phyloP scores from a whole-genome alignment of 192 early-diverging fungal genomes.

The Mortierella hygrophila region DNA sequence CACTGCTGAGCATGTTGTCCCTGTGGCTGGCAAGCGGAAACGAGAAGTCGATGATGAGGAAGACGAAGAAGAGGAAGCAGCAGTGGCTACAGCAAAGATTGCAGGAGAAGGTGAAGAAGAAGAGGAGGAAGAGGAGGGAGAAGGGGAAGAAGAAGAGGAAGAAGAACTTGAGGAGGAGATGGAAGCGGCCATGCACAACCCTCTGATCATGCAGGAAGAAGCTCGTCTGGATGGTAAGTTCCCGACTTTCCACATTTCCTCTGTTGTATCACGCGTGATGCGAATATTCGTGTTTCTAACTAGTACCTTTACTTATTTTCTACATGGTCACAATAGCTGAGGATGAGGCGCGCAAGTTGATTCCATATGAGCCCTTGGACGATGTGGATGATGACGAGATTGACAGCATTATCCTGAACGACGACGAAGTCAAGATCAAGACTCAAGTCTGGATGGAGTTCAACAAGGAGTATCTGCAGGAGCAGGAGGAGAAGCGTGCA shows the following conservation, averaged over 20 bases:
- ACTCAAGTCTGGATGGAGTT: slow-evolving; percentile 88
- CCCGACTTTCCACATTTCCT: neutral
- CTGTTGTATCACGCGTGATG: neutral
- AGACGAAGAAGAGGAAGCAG: neutral
- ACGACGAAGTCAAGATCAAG: slow-evolving; percentile 85
- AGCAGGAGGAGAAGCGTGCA: slow-evolving; percentile 54
- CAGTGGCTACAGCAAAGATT: neutral
- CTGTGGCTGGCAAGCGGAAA: neutral
- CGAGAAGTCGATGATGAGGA: neutral
- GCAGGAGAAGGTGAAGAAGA: slow-evolving; percentile 30
- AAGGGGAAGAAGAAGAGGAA: slow-evolving; percentile 49
- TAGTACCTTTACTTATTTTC: neutral
- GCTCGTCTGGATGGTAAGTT: slow-evolving; percentile 53
- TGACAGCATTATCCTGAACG: slow-evolving; percentile 72
- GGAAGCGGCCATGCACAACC: slow-evolving; percentile 42
- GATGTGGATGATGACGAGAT: slow-evolving; percentile 86
- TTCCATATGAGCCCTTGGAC: slow-evolving; percentile 57
- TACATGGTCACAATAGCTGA: slow-evolving; percentile 9
- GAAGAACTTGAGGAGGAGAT: slow-evolving; percentile 59
- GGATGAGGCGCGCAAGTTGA: slow-evolving; percentile 32
- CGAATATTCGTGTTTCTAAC: neutral
- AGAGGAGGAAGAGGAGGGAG: slow-evolving; percentile 42
- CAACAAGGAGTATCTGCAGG: slow-evolving; percentile 87
- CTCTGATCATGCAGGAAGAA: slow-evolving; percentile 42
- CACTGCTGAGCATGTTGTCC: slow-evolving; percentile 1